Evolutionary conservation across 768 basidiomycete genomes (phyloP).

Genomic region (Floccularia luteovirens): DNA sequence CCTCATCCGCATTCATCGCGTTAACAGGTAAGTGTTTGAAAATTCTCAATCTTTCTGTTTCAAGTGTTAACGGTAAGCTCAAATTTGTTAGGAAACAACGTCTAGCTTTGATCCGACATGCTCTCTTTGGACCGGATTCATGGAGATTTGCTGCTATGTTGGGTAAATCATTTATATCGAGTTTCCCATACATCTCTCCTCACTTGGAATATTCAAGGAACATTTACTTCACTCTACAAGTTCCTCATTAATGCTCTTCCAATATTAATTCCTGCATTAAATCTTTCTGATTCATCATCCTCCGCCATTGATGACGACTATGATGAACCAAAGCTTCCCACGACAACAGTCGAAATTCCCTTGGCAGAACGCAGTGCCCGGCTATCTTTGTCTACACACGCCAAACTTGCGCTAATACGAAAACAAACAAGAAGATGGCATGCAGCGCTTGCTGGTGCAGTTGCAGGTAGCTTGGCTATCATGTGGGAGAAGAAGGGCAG

Average conservation of each 20-base stretch:
- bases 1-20: conserved; percentile 60
- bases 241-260: conserved; percentile 73
- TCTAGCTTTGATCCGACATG: conserved; percentile 64
- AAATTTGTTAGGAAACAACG: conserved; percentile 44
- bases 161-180: conserved; percentile 30
- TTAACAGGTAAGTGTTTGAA: conserved; percentile 46
- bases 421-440: conserved; percentile 75
- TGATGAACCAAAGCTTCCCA: conserved; percentile 19
- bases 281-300: conserved; percentile 14
- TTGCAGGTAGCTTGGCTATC: conserved; percentile 68
- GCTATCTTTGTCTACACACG: conserved; percentile 55
- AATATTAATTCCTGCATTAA: conserved; percentile 50
- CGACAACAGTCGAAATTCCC: conserved; percentile 19
- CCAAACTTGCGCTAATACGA: conserved; percentile 52
- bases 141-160: conserved; percentile 86
- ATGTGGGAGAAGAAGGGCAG: conserved; percentile 68
- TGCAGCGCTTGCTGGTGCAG: conserved; percentile 67
- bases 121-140: conserved; percentile 78
- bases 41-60: background rate
- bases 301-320: conserved; percentile 19
- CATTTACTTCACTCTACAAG: conserved; percentile 76
- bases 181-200: background rate
- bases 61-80: background rate
- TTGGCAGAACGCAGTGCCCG: conserved; percentile 33
- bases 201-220: conserved; percentile 32